Conservation (phyloP, 2,329 filamentous ascomycete genomes). For the Aspergillus sp. region DNA sequence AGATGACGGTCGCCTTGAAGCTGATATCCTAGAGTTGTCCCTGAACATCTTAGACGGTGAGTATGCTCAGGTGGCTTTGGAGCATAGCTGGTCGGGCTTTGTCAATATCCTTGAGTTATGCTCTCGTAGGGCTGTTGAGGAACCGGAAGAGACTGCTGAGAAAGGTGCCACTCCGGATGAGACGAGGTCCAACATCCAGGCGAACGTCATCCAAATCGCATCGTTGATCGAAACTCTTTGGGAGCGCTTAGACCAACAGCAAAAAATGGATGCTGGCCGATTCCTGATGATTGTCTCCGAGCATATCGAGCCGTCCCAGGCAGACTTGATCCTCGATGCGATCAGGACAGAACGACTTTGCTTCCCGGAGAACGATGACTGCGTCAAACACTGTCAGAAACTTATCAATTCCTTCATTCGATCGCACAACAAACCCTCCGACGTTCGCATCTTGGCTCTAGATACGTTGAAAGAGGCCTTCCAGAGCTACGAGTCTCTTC, state of each 20-base stretch:
- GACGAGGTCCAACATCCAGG: constrained; percentile 30
- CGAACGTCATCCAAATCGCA: constrained; percentile 32
- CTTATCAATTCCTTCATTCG: constrained; percentile 33
- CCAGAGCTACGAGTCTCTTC: constrained; percentile 21
- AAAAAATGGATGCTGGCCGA: constrained; percentile 28
- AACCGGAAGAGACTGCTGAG: constrained; percentile 14
- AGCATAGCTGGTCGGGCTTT: constrained; percentile 27
- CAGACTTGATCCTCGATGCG: constrained; percentile 32
- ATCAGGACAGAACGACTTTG: constrained; percentile 29
- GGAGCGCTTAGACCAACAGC: constrained; percentile 29
- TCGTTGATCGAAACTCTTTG: constrained; percentile 31
- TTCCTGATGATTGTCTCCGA: constrained; percentile 31
- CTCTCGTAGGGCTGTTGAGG: constrained; percentile 28
- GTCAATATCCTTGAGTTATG: constrained; percentile 28
- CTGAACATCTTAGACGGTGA: constrained; percentile 35
- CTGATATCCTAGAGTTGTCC: constrained; percentile 36
- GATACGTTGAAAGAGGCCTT: constrained; percentile 36
- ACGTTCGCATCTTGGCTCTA: constrained; percentile 34
- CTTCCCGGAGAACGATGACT: constrained; percentile 25
- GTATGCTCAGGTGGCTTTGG: constrained; percentile 24
- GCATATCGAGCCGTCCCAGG: constrained; percentile 32
- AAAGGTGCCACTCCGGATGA: constrained; percentile 28
- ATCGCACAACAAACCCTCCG: constrained; percentile 30
- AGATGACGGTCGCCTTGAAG: constrained; percentile 33
- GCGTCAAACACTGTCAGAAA: constrained; percentile 27